Conservation (phyloP, 257 asterid genomes). For the Verbena officinalis region DNA sequence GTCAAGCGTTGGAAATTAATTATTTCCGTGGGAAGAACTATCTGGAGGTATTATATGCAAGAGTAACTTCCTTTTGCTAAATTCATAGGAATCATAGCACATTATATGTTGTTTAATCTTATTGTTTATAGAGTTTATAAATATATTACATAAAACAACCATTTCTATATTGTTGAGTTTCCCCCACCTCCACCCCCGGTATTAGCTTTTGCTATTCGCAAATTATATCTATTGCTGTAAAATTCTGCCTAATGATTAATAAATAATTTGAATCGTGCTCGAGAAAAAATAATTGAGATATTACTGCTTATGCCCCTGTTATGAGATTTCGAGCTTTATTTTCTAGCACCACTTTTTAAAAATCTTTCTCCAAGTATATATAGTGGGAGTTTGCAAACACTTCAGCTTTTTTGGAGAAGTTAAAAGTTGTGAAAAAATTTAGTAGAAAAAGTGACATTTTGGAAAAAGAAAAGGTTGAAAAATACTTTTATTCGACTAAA, state of each 20-base stretch:
- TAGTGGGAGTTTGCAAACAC: too few species aligned
- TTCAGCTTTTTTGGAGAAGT: too few species aligned
- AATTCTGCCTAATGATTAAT: not conserved
- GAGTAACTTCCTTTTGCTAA: slow-evolving; percentile 22
- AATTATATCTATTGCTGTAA: not conserved
- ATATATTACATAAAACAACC: not conserved
- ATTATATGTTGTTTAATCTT: not conserved
- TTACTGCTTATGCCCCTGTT: slow-evolving; percentile 2
- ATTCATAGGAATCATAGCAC: slow-evolving; percentile 7
- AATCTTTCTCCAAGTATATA: not conserved
- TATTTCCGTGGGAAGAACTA: slow-evolving; percentile 80
- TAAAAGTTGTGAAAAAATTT: too few species aligned
- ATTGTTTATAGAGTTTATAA: not conserved
- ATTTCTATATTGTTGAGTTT: not conserved
- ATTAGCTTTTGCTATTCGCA: not conserved
- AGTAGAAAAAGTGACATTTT: too few species aligned
- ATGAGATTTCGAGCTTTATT: slow-evolving; percentile 5
- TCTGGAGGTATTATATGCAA: slow-evolving; percentile 63
- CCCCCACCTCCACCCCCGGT: not conserved
- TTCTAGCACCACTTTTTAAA: not conserved
- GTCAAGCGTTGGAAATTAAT: slow-evolving; percentile 82
- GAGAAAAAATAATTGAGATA: slow-evolving; percentile 1
- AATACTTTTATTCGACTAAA: too few species aligned
- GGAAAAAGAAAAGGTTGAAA: too few species aligned
- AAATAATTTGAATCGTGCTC: not conserved